Evolutionary conservation across 768 basidiomycete genomes (phyloP).

Genomic region (Udeniomyces megalosporus): DNA sequence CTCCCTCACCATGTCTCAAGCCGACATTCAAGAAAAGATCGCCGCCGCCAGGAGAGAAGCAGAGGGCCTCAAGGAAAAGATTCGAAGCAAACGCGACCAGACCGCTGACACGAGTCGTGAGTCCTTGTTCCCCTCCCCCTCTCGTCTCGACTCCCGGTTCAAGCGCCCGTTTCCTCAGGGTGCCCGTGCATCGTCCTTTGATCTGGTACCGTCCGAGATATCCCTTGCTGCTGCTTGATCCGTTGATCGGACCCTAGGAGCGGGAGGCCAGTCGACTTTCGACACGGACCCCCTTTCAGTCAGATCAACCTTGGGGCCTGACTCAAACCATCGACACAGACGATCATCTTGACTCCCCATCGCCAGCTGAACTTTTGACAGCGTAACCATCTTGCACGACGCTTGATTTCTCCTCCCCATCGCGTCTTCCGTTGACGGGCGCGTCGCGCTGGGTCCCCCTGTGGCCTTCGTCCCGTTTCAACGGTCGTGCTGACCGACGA

Average conservation of each 20-base stretch:
- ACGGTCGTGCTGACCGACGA: not conserved
- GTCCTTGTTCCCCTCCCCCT: constrained; percentile 29
- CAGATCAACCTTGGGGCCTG: too few relatives aligned
- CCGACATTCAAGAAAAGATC: constrained; percentile 40
- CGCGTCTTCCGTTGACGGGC: not conserved
- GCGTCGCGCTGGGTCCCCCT: not conserved
- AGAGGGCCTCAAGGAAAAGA: constrained; percentile 96
- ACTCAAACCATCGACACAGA: too few relatives aligned
- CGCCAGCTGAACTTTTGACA: too few relatives aligned
- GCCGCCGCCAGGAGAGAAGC: constrained; percentile 93
- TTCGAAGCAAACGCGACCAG: constrained; percentile 85
- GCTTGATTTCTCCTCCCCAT: too few relatives aligned
- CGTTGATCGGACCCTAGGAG: too few relatives aligned
- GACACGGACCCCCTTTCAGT: too few relatives aligned
- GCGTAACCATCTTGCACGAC: not conserved
- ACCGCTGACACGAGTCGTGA: constrained; percentile 93
- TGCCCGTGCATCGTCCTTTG: too few relatives aligned
- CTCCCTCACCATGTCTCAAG: constrained; percentile 19
- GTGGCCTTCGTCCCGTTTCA: not conserved
- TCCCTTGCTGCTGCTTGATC: too few relatives aligned
- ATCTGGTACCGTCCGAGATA: too few relatives aligned
- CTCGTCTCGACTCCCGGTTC: not conserved
- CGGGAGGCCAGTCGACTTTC: too few relatives aligned
- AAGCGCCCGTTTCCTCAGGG: too few relatives aligned
- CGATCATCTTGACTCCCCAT: too few relatives aligned